Conservation (phyloP, 331 rosid species). For the Malus hybrid region DNA sequence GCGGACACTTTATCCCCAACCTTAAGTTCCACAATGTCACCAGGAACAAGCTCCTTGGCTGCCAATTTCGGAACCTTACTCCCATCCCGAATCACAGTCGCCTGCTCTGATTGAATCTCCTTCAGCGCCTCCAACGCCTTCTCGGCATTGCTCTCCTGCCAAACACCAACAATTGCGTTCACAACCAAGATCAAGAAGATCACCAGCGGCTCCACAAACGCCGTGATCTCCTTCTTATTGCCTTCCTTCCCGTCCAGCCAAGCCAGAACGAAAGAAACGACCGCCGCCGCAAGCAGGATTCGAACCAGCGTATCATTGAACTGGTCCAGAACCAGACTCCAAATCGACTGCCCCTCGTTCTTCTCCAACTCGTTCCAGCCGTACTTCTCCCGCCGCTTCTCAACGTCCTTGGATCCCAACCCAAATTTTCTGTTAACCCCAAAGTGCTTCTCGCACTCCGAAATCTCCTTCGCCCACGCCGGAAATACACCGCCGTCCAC, state of each 20-base stretch:
- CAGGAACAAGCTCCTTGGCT: constrained; percentile 56
- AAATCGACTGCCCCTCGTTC: constrained; percentile 64
- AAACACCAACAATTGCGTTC: constrained; percentile 67
- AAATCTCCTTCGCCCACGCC: constrained; percentile 56
- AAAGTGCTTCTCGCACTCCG: constrained; percentile 53
- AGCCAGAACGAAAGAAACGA: constrained; percentile 63
- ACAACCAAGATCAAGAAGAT: constrained; percentile 66
- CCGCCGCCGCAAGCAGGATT: constrained; percentile 67
- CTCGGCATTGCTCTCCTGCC: constrained; percentile 89
- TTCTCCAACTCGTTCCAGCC: constrained; percentile 67
- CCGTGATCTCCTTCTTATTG: constrained; percentile 65
- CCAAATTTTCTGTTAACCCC: constrained; percentile 38
- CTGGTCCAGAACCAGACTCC: constrained; percentile 59
- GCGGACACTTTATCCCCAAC: constrained; percentile 87
- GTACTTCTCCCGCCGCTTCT: constrained; percentile 36
- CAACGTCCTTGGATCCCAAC: constrained; percentile 33
- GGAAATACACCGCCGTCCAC: constrained; percentile 32
- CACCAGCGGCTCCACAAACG: constrained; percentile 72
- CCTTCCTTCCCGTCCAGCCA: constrained; percentile 66
- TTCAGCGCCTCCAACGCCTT: constrained; percentile 76
- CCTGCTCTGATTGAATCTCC: constrained; percentile 70
- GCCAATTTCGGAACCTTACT: constrained; percentile 23
- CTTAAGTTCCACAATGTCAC: constrained; percentile 64
- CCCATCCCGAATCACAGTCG: constrained; percentile 37
- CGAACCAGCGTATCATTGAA: constrained; percentile 72